Conservation (phyloP, 768 basidiomycete genomes). For the Strobilomyces dryophilus region DNA sequence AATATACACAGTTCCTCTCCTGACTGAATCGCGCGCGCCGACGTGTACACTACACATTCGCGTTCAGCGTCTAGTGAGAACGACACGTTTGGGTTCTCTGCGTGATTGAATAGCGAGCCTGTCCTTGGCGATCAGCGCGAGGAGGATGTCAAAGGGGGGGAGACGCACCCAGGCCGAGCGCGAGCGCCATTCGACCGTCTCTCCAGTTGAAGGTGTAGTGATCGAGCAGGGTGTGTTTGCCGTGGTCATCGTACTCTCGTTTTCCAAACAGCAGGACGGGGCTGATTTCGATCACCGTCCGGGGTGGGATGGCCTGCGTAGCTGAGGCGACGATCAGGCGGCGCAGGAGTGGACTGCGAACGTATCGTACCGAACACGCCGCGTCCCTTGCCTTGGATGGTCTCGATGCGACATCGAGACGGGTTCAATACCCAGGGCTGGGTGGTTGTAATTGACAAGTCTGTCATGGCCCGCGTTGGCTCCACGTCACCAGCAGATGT, state of each 20-base stretch:
- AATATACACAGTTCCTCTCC: conserved; percentile 80
- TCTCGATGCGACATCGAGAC: conserved; percentile 45
- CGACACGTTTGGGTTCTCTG: conserved; percentile 63
- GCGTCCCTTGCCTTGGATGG: conserved; percentile 47
- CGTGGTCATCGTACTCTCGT: conserved; percentile 66
- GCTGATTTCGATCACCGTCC: conserved; percentile 75
- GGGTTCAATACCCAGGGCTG: conserved; percentile 37
- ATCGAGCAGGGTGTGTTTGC: conserved; percentile 61
- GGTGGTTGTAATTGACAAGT: conserved; percentile 14
- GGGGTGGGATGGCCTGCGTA: conserved; percentile 34
- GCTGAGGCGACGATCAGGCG: conserved; percentile 30
- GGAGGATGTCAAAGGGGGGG: neutral
- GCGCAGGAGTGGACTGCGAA: neutral
- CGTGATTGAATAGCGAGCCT: conserved; percentile 87
- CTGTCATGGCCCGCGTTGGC: neutral
- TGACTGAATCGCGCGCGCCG: conserved; percentile 45
- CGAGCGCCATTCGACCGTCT: conserved; percentile 72
- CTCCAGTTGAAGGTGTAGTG: conserved; percentile 76
- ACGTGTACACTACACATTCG: conserved; percentile 61
- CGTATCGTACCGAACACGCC: conserved; percentile 56
- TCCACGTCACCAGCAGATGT: neutral
- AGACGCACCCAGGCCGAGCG: conserved; percentile 65
- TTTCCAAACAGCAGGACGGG: conserved; percentile 76
- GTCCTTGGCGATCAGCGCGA: neutral
- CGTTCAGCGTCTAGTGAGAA: conserved; percentile 50